Evolutionary conservation across 1,139 yeast genomes (phyloP), one percentile per base, ranked within the genome.

Genomic region (Geotrichum reessii): DNA sequence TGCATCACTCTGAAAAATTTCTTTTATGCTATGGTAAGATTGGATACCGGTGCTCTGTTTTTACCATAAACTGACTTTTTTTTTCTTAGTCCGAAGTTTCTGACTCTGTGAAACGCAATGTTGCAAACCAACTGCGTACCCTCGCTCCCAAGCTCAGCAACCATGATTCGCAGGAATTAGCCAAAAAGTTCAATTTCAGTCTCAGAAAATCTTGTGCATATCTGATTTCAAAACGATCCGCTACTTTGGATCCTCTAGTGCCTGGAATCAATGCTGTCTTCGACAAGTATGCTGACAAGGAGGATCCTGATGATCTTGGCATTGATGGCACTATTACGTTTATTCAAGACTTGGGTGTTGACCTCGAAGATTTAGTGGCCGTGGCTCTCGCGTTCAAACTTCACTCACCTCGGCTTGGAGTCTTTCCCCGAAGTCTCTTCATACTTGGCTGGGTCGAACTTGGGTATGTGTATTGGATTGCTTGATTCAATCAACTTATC

Each of bases 291-390:
- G 31, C 56, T 56, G 61, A 56, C 24, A 57, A 58, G 9, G 55
- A 58, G 63, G 64, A 61, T 8, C 57, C 67, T 6, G 70, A 70
- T 28, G 71, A 65, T 42, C 81, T 81, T 57, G 93, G 85, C 42
- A 78, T 87, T 28, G 93, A 89, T 60, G 97, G 97, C 0, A 86
- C 97, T 0, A 73, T 92, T 22, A 66, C 69, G 50, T 87, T 85
- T 65, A 75, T 90, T 49, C 78, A 76, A 9, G 96, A 86, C 66
- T 73, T 92, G 55, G 82, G 81, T 0, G 77, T 86, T 51, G 84
- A 83, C 19, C 85, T 92, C 0, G 97, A 92, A 64, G 92, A 92
- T 67, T 76, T 82, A 8, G 79, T 75, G 2, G 85, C 91, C 4
- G 75, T 92, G 58, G 83, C 88, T 0, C 72, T 92, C 19, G 91